Conservation (phyloP, 2,329 filamentous ascomycete genomes). For the Stagonosporopsis vannaccii region DNA sequence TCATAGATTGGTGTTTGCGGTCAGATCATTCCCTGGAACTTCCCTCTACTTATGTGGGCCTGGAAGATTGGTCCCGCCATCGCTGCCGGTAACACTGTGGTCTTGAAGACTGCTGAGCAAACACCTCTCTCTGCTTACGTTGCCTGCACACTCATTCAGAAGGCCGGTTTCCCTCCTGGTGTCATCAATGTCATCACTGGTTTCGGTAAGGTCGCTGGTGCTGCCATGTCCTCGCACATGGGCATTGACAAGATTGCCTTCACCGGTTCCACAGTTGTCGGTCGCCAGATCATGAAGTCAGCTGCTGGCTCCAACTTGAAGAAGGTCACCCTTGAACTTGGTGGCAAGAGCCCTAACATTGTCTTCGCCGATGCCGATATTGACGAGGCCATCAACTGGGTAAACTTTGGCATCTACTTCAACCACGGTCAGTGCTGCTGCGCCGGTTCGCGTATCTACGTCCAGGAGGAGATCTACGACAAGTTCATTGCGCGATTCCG, state of each 20-base stretch:
- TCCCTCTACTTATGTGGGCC: conserved; percentile 78
- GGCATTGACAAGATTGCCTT: conserved; percentile 85
- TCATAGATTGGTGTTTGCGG: conserved; percentile 75
- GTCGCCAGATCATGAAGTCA: conserved; percentile 80
- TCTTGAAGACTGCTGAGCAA: conserved; percentile 80
- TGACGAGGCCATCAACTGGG: conserved; percentile 78
- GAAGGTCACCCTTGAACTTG: conserved; percentile 82
- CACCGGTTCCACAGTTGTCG: conserved; percentile 77
- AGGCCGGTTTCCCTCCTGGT: conserved; percentile 80
- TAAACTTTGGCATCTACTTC: conserved; percentile 69
- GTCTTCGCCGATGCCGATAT: conserved; percentile 81
- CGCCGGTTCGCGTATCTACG: conserved; percentile 82
- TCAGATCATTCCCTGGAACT: conserved; percentile 92
- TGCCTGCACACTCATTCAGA: conserved; percentile 70
- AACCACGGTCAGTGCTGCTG: conserved; percentile 72
- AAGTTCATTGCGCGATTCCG: conserved; percentile 84
- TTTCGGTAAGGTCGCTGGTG: conserved; percentile 79
- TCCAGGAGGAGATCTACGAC: conserved; percentile 87
- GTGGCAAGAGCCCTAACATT: conserved; percentile 83
- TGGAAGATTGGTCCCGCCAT: conserved; percentile 85
- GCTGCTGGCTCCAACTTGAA: conserved; percentile 79
- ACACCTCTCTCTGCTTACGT: conserved; percentile 74
- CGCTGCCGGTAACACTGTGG: conserved; percentile 74
- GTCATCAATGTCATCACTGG: conserved; percentile 81
- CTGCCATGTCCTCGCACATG: conserved; percentile 78